Base-by-base conservation (phyloP, 441 rosid species). In the Adansonia rubrostipa region DNA sequence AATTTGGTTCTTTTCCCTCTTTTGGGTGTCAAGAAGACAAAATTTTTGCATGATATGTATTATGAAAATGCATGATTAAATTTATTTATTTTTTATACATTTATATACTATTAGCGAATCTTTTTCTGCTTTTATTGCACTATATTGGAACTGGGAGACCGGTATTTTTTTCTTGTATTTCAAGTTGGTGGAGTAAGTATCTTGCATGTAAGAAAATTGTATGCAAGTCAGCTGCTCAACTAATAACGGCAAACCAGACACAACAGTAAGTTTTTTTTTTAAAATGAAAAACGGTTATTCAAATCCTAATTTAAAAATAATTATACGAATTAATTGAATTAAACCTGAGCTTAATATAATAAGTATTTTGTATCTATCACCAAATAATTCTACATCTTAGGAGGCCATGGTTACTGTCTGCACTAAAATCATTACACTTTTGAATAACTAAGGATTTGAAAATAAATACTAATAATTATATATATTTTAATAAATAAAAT, bases 171-270 rank as follows among this genome's bases (percentile, higher is more conserved):
- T 5, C 28, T 66, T 17, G 6, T 9, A 66, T 6, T n/a, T 65
- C 20, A 40, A 65, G 48, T 15, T 40, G 15, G 48, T 40, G 50
- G 48, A 13, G 0, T 33, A 14, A 24, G 47, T 20, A 6, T 6
- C 48, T 36, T 15, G 48, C 22, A 64, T 33, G 68, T 33, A 14
- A 33, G 68, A 63, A 63, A 33, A 64, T 22, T 64, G 69, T 15
- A 8, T 36, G 48, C 22, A 8, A 15, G 69, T 64, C 48, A 64
- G 69, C 33, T 58, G 64, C 36, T 60, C 64, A 60, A 60, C 64
- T 10, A 13, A 3, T 50, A 4, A 10, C 36, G 36, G 36, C 36
- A 28, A 28, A 28, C 36, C 36, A 28, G 36, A 28, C 36, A 1
- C 36, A 28, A 28, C 36, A 28, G 36, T 28, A 28, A 28, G 2